Conservation (phyloP, 1,139 yeast genomes). For the Debaryomyces singareniensis region DNA sequence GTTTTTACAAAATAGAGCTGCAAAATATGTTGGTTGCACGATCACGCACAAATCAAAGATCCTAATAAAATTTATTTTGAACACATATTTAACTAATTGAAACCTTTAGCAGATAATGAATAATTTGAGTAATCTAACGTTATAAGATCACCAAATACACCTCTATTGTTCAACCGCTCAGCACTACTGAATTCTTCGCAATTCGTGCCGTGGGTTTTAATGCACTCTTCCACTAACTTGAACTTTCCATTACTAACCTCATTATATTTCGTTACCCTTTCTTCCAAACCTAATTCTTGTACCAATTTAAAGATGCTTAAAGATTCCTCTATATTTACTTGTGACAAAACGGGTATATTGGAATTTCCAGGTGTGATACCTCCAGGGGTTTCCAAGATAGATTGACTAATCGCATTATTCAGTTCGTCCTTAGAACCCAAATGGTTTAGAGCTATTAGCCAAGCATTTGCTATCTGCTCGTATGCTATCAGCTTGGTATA, state of each 20-base stretch:
- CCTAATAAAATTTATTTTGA: background rate
- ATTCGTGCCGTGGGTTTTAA: constrained; percentile 32
- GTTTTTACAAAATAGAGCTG: constrained; percentile 5
- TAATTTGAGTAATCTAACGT: constrained; percentile 44
- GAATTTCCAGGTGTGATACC: constrained; percentile 3
- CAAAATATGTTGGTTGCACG: constrained; percentile 2
- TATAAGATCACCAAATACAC: constrained; percentile 32
- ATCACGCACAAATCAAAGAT: background rate
- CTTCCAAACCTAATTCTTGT: constrained; percentile 28
- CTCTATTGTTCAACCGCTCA: constrained; percentile 11
- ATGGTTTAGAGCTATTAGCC: constrained; percentile 58
- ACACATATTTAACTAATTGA: constrained; percentile 7
- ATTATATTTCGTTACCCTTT: constrained; percentile 55
- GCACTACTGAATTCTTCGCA: constrained; percentile 19
- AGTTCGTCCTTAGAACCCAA: constrained; percentile 11
- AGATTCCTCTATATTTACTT: constrained; percentile 1
- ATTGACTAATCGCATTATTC: background rate
- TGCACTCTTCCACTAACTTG: constrained; percentile 38
- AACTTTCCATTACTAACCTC: constrained; percentile 48
- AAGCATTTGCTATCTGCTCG: constrained; percentile 74
- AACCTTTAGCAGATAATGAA: constrained; percentile 15
- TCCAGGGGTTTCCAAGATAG: constrained; percentile 5
- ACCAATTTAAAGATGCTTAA: constrained; percentile 14
- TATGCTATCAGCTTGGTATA: constrained; percentile 67
- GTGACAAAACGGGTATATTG: constrained; percentile 1